Conservation (phyloP, 768 basidiomycete species). For the Rhizopogon roseolus region DNA sequence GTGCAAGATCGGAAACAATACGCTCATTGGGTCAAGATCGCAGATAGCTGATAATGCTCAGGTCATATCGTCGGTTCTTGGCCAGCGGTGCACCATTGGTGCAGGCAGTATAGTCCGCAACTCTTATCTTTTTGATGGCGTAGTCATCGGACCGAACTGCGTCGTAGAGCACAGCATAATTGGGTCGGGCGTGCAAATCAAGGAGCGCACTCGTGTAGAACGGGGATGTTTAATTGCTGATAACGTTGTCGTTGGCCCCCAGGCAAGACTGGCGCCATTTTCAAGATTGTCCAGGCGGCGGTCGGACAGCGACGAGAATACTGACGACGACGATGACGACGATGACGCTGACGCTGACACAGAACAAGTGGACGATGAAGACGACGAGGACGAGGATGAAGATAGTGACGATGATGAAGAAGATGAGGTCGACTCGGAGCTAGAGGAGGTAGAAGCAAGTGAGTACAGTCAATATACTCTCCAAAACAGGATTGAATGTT, state of each 20-base stretch:
- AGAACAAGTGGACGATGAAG: conserved; percentile 25
- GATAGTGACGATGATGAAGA: conserved; percentile 20
- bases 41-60: conserved; percentile 62
- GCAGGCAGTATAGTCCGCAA: conserved; percentile 60
- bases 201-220: conserved; percentile 60
- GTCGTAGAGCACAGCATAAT: conserved; percentile 77
- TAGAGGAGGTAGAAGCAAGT: conserved; percentile 68
- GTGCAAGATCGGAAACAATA: conserved; percentile 74
- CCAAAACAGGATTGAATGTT: not conserved
- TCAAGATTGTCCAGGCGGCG: conserved; percentile 63
- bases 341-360: too few species aligned
- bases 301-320: conserved; percentile 25
- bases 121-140: conserved; percentile 83
- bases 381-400: conserved; percentile 14
- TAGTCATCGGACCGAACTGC: conserved; percentile 64
- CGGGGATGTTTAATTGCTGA: conserved; percentile 81
- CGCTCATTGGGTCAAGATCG: conserved; percentile 79
- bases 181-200: conserved; percentile 70
- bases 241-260: conserved; percentile 74
- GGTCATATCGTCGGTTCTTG: conserved; percentile 73
- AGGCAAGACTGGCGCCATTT: conserved; percentile 61
- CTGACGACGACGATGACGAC: conserved; percentile 15
- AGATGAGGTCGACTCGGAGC: conserved; percentile 48
- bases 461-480: conserved; percentile 19
- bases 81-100: conserved; percentile 70